Conservation (phyloP, 768 basidiomycete species). For the Leccinellum rugosiceps region DNA sequence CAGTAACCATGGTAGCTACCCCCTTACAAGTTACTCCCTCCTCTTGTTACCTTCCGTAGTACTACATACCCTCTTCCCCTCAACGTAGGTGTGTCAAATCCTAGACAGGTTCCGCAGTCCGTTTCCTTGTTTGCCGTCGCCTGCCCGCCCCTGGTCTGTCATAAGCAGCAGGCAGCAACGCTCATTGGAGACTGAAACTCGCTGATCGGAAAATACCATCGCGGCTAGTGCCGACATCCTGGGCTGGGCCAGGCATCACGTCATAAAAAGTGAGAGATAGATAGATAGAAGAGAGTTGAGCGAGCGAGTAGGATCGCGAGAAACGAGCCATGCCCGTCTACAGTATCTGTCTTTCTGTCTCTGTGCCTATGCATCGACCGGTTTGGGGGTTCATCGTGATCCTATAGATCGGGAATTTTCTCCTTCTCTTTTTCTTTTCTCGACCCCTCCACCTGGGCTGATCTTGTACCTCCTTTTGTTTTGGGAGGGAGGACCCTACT, state of each 20-base stretch:
- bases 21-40: no score
- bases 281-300: background rate
- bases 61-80: background rate
- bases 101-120: background rate
- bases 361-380: background rate
- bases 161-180: no score
- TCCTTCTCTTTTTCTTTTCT: background rate
- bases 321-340: background rate
- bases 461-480: background rate
- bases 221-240: background rate
- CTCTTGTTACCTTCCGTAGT: background rate
- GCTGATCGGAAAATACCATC: no score
- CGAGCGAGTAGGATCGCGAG: slow-evolving; percentile 3
- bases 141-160: no score
- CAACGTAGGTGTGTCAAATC: background rate
- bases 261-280: background rate
- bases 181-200: background rate
- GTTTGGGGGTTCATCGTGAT: background rate
- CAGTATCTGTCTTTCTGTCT: background rate
- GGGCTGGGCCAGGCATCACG: background rate
- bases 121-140: background rate
- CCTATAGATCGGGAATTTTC: background rate
- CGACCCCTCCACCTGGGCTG: background rate
- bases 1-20: background rate
- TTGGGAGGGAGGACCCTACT: background rate